Percentiles rank a stretch among this genome's conserved stretches.
These are phyloP conservation scores for Voacanga thouarsii DNA, from an alignment of 257 asterid species.

Conservation along the genomic window DNA sequence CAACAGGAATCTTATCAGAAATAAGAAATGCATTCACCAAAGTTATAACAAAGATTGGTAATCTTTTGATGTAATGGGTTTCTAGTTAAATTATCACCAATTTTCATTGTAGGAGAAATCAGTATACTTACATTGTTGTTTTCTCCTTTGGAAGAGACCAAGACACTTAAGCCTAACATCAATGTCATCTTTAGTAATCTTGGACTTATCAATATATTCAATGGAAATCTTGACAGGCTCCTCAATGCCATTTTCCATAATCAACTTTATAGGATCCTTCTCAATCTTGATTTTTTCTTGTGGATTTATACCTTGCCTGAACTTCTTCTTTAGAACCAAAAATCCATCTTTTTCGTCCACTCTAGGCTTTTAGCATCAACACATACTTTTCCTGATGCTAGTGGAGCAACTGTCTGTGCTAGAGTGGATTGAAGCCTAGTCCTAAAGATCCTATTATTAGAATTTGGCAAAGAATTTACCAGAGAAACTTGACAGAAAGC, in stretches of 20 bases:
- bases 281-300: conserved; percentile 87
- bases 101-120: neutral
- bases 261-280: conserved; percentile 74
- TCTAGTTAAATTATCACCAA: neutral
- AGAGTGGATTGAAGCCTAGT: conserved; percentile 52
- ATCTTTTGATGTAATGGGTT: neutral
- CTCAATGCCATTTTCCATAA: conserved; percentile 79
- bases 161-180: conserved; percentile 96
- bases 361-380: conserved; percentile 52
- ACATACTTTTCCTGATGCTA: conserved; percentile 27
- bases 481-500: conserved; percentile 51
- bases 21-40: neutral
- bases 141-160: conserved; percentile 89
- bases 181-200: conserved; percentile 73
- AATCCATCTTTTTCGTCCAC: conserved; percentile 75
- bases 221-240: conserved; percentile 57
- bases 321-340: conserved; percentile 75
- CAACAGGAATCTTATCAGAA: neutral
- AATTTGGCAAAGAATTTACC: conserved; percentile 42
- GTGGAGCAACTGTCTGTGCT: conserved; percentile 50
- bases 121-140: conserved; percentile 69
- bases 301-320: conserved; percentile 76
- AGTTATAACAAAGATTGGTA: neutral
- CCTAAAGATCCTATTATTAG: conserved; percentile 20
- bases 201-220: conserved; percentile 72